phyloP scores from a whole-genome alignment of 2,329 filamentous ascomycete genomes.

The Iodosphaeria phyllophila region DNA sequence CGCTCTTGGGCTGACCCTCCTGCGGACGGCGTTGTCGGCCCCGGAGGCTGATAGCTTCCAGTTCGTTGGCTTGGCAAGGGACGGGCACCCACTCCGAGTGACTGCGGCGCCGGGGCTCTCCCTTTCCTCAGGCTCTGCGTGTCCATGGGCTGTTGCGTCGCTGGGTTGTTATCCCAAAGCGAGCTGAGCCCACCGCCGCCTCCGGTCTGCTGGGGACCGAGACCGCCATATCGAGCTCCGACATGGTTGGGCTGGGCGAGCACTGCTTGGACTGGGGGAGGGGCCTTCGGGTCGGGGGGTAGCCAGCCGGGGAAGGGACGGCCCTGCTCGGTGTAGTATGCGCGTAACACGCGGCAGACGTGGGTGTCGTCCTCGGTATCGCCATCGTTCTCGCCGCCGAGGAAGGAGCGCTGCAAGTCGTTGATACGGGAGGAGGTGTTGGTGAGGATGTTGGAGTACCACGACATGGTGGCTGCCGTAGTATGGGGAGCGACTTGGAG shows the following conservation, averaged over 20 bases:
- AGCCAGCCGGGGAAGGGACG: slow-evolving; percentile 72
- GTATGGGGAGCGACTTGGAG: too few relatives aligned
- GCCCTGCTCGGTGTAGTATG: slow-evolving; percentile 82
- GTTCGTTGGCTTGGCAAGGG: slow-evolving; percentile 55
- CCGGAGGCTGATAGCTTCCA: slow-evolving; percentile 66
- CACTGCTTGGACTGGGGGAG: slow-evolving; percentile 32
- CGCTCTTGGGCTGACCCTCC: slow-evolving; percentile 57
- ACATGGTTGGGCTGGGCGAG: slow-evolving; percentile 30
- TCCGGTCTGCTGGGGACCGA: slow-evolving; percentile 14
- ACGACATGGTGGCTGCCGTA: slow-evolving; percentile 44
- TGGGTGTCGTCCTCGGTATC: slow-evolving; percentile 82
- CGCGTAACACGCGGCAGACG: slow-evolving; percentile 79
- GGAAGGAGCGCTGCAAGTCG: slow-evolving; percentile 49
- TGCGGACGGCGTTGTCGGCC: slow-evolving; percentile 19
- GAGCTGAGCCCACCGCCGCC: slow-evolving; percentile 27
- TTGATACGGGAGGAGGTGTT: slow-evolving; percentile 47
- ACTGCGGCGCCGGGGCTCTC: slow-evolving; percentile 15
- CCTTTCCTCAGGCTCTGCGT: slow-evolving; percentile 26
- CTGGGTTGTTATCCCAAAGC: slow-evolving; percentile 33
- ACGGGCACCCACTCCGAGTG: slow-evolving; percentile 22
- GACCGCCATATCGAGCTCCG: slow-evolving; percentile 33
- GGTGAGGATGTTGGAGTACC: slow-evolving; percentile 58
- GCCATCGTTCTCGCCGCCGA: slow-evolving; percentile 46
- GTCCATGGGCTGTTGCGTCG: slow-evolving; percentile 15
- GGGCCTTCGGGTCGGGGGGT: slow-evolving; percentile 69